These are phyloP conservation scores for Wickerhamiella infanticola DNA, from an alignment of 1,139 yeast species.

Conservation along the genomic window DNA sequence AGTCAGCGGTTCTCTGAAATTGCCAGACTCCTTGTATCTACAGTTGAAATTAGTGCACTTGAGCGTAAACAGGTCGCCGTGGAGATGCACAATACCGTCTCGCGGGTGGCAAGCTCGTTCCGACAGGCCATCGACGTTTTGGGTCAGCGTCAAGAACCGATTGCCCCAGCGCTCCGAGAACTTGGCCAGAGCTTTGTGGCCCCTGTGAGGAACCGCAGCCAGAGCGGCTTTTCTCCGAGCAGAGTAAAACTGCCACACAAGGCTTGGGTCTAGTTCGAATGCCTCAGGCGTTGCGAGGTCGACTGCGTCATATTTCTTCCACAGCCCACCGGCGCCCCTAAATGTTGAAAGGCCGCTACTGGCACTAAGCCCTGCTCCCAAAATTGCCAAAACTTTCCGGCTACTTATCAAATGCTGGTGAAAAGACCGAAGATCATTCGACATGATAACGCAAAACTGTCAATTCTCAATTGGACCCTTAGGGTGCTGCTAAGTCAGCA, in stretches of 20 bases:
- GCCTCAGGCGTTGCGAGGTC: constrained; percentile 89
- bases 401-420: constrained; percentile 39
- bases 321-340: constrained; percentile 56
- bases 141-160: constrained; percentile 49
- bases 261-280: constrained; percentile 62
- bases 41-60: constrained; percentile 67
- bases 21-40: constrained; percentile 38
- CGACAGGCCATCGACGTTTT: constrained; percentile 67
- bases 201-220: constrained; percentile 52
- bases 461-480: neutral
- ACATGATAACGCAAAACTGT: neutral
- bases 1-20: constrained; percentile 48
- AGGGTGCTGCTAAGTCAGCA: neutral
- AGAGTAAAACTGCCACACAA: constrained; percentile 82
- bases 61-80: constrained; percentile 61
- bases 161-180: constrained; percentile 27
- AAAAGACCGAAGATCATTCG: constrained; percentile 27
- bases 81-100: constrained; percentile 44
- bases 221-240: constrained; percentile 52
- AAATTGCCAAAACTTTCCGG: constrained; percentile 50
- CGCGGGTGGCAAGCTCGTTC: constrained; percentile 46
- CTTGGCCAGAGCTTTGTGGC: constrained; percentile 54
- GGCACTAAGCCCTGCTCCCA: constrained; percentile 75
- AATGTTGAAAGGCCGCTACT: constrained; percentile 65
- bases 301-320: constrained; percentile 66